phyloP scores from a whole-genome alignment of 2,329 filamentous ascomycete genomes.

The Bipolaris oryzae region DNA sequence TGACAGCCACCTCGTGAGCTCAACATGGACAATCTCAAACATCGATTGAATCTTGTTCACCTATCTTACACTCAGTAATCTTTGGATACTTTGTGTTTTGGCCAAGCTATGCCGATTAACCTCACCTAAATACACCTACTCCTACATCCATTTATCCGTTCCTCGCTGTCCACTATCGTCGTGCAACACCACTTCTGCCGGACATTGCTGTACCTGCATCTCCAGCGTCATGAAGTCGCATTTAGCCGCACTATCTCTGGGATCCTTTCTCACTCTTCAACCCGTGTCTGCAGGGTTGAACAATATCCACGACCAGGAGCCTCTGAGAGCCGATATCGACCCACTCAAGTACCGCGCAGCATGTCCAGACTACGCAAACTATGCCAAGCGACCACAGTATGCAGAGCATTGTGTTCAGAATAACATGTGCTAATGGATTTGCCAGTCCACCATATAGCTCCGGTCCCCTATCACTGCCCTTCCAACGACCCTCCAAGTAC shows the following conservation, averaged over 20 bases:
- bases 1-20: slow-evolving; percentile 25
- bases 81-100: not conserved
- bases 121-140: not conserved
- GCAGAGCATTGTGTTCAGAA: slow-evolving; percentile 29
- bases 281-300: slow-evolving; percentile 16
- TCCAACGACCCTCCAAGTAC: slow-evolving; percentile 77
- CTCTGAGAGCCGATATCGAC: slow-evolving; percentile 36
- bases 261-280: slow-evolving; percentile 15
- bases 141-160: not conserved
- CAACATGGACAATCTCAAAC: slow-evolving; percentile 7
- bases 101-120: not conserved
- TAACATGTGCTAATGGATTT: slow-evolving; percentile 10
- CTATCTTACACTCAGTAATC: not conserved
- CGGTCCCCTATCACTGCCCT: slow-evolving; percentile 80
- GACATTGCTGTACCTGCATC: not conserved
- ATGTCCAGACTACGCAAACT: slow-evolving; percentile 70
- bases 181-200: not conserved
- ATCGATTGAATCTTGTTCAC: slow-evolving; percentile 1
- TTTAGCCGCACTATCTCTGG: slow-evolving; percentile 15
- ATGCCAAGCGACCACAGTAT: slow-evolving; percentile 66
- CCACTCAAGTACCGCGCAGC: slow-evolving; percentile 50
- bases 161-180: not conserved
- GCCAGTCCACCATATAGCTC: slow-evolving; percentile 76
- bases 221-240: slow-evolving; percentile 26
- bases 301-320: slow-evolving; percentile 36